phyloP scores from a whole-genome alignment of 805 yeast genomes.

The Saccharomycopsis selenospora region DNA sequence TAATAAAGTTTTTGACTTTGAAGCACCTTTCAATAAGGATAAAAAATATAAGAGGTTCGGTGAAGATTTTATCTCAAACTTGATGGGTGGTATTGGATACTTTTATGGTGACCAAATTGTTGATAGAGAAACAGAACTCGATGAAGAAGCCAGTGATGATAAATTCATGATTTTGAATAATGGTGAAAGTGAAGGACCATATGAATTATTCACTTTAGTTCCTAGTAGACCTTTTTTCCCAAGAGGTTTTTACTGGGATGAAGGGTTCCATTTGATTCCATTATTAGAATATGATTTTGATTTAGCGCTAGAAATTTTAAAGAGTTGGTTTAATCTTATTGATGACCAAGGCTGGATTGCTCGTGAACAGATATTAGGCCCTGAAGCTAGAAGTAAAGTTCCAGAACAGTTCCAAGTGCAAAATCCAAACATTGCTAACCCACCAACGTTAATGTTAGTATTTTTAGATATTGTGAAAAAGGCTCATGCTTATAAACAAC shows the following conservation, averaged over 20 bases:
- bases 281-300: slow-evolving; percentile 78
- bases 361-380: slow-evolving; percentile 88
- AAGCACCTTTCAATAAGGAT: slow-evolving; percentile 44
- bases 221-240: slow-evolving; percentile 95
- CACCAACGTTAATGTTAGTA: slow-evolving; percentile 83
- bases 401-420: slow-evolving; percentile 80
- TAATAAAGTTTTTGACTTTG: slow-evolving; percentile 39
- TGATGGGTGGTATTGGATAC: slow-evolving; percentile 86
- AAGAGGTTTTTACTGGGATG: slow-evolving; percentile 98
- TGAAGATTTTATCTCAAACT: slow-evolving; percentile 69
- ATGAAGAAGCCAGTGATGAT: slow-evolving; percentile 61
- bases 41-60: slow-evolving; percentile 51
- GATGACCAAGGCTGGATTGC: slow-evolving; percentile 97
- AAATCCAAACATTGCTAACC: slow-evolving; percentile 86
- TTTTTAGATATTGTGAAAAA: slow-evolving; percentile 50
- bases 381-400: slow-evolving; percentile 81
- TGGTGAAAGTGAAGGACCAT: slow-evolving; percentile 69
- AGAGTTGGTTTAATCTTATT: slow-evolving; percentile 81
- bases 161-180: slow-evolving; percentile 32
- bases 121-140: slow-evolving; percentile 60
- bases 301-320: slow-evolving; percentile 66
- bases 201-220: slow-evolving; percentile 69
- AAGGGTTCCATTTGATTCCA: slow-evolving; percentile 89
- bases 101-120: slow-evolving; percentile 79
- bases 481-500: slow-evolving; percentile 27